Percentiles rank a stretch among this genome's conserved stretches.
Conservation (phyloP, 176 grass and related monocot species). For the Carex parvula region DNA sequence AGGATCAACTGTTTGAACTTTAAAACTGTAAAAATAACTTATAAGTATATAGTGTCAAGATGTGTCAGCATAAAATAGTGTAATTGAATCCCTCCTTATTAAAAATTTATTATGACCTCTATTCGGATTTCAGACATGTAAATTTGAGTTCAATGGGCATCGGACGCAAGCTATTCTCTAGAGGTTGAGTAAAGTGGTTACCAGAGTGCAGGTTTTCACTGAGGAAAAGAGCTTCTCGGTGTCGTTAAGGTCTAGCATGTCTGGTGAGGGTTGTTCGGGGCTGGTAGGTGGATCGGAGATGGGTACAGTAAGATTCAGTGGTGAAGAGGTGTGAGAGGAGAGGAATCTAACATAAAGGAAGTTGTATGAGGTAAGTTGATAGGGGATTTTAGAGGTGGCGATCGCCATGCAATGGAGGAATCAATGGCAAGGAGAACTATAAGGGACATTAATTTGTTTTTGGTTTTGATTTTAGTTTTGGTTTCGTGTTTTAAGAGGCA, state of each 20-base stretch:
- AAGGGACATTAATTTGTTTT: no score
- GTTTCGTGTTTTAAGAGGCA: neutral
- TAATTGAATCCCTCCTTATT: no score
- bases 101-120: no score
- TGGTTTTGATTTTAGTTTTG: no score
- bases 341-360: constrained; percentile 35
- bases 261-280: neutral
- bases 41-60: no score
- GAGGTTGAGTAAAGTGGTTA: constrained; percentile 52
- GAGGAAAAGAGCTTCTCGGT: constrained; percentile 58
- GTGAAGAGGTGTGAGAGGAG: constrained; percentile 30
- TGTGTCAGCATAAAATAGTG: no score
- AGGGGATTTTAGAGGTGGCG: constrained; percentile 22
- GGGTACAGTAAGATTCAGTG: constrained; percentile 36
- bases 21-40: no score
- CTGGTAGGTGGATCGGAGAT: constrained; percentile 16
- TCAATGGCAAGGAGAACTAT: neutral
- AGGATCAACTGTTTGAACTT: no score
- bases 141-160: no score
- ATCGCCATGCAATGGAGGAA: constrained; percentile 53
- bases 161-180: neutral
- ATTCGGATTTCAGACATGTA: no score
- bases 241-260: constrained; percentile 41
- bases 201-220: constrained; percentile 39
- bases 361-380: constrained; percentile 32